Evolutionary conservation across 2,329 filamentous ascomycete species (phyloP).

Genomic region (Onygenales sp.): DNA sequence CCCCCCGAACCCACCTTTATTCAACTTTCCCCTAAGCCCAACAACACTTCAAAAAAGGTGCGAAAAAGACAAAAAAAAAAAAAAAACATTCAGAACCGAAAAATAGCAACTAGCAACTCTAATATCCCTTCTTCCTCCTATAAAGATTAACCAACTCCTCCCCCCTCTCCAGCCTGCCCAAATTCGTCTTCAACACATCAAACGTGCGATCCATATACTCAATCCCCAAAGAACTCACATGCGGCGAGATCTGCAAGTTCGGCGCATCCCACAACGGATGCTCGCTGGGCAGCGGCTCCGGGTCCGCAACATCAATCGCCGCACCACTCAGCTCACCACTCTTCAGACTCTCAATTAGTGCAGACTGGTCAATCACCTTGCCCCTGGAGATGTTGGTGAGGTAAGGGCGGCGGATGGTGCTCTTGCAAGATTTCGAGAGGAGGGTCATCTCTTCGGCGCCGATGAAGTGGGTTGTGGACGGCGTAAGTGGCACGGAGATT

Average conservation of each 20-base stretch:
- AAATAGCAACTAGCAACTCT: conserved; percentile 7
- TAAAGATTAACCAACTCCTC: conserved; percentile 53
- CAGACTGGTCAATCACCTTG: conserved; percentile 50
- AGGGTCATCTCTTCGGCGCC: conserved; percentile 45
- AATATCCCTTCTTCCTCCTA: conserved; percentile 53
- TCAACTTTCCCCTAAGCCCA: neutral
- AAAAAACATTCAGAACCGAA: too few species aligned
- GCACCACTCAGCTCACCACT: conserved; percentile 51
- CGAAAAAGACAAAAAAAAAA: too few species aligned
- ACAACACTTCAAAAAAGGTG: neutral
- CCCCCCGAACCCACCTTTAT: too few species aligned
- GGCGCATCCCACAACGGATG: conserved; percentile 60
- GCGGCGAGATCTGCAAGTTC: conserved; percentile 61
- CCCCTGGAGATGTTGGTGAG: conserved; percentile 65
- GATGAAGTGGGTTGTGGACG: conserved; percentile 46
- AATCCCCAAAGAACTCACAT: conserved; percentile 48
- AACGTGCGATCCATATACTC: conserved; percentile 50
- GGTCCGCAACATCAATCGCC: conserved; percentile 69
- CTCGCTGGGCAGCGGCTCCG: conserved; percentile 61
- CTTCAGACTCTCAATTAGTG: conserved; percentile 53
- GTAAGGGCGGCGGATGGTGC: conserved; percentile 42
- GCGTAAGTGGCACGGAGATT: conserved; percentile 48
- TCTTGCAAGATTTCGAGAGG: conserved; percentile 31
- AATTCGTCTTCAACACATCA: conserved; percentile 49
- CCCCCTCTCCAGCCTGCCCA: conserved; percentile 44